Percentiles rank a stretch among this genome's conserved stretches.
Conservation (phyloP, 176 grass and related monocot species). For the Phoenix roebelenii region DNA sequence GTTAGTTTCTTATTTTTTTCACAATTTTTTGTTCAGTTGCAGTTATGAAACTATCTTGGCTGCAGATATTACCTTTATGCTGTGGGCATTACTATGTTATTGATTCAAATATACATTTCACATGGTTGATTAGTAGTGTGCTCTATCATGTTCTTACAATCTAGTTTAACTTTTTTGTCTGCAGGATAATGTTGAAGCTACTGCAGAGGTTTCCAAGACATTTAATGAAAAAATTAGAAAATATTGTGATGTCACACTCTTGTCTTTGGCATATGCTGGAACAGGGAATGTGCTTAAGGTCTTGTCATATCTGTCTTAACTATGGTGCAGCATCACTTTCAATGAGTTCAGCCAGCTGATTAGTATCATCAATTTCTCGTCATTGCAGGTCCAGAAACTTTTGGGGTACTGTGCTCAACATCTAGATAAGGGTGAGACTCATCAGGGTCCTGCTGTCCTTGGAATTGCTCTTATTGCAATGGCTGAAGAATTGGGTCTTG, state of each 20-base stretch:
- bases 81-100: no score
- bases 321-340: no score
- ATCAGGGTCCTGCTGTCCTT: conserved; percentile 96
- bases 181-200: conserved; percentile 86
- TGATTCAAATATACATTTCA: no score
- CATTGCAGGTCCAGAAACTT: conserved; percentile 82
- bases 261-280: conserved; percentile 96
- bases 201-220: conserved; percentile 87
- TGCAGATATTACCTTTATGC: no score
- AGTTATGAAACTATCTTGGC: no score
- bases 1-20: no score
- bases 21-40: no score
- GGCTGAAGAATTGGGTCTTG: conserved; percentile 90
- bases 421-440: conserved; percentile 87
- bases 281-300: conserved; percentile 99
- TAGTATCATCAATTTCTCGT: not conserved
- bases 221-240: conserved; percentile 98
- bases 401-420: conserved; percentile 88
- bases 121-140: no score
- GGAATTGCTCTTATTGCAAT: conserved; percentile 98
- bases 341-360: no score
- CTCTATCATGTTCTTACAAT: no score
- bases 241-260: conserved; percentile 91
- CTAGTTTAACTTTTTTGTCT: conserved; percentile 12
- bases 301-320: not conserved